Base-by-base conservation (phyloP, 2,329 filamentous ascomycete species). In the Fusarium goolgardi region DNA sequence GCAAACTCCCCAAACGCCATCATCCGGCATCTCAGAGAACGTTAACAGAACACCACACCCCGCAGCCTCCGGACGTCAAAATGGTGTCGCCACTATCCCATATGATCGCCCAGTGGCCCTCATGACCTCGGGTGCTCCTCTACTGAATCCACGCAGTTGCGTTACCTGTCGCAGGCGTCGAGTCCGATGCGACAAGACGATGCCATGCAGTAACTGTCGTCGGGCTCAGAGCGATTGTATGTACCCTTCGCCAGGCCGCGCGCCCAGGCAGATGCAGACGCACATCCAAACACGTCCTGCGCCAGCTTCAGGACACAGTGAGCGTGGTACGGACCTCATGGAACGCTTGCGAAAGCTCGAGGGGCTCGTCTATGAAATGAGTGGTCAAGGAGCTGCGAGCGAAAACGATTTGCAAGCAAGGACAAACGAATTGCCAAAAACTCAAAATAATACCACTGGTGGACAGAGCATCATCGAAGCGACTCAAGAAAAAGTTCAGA, bases 101-200 rank as follows among this genome's bases (percentile, higher is more conserved):
- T 63, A 64, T 41, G 67, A 69, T 47, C 46, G 67, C 31, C 67
- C 67, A 4, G 67, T 69, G 18, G 67, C 67, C 4, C 40, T 70
- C 23, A 68, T 53, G 70, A 73, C 65, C 55, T 75, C 51, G 63
- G 74, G 47, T 32, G 66, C 32, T 73, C 78, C 25, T 75, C 46
- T 76, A 32, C 56, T 83, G 37, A 84, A 83, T 61, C 82, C 82
- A 18, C 78, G 82, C 34, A 83, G 81, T 52, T 84, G 82, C 64
- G 81, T 84, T 13, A 83, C 81, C 21, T 84, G 82, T 65, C 78
- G 82, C 18, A 80, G 82, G 40, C 81, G 88, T 59, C 90, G 91
- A 78, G 91, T 93, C 47, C 90, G 90, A 71, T 93, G 91, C 81
- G 90, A 93, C 80, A 93, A 93, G 80, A 84, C 86, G 69, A 87